Conservation (phyloP, 2,329 filamentous ascomycete species). For the Delphinella strobiligena region DNA sequence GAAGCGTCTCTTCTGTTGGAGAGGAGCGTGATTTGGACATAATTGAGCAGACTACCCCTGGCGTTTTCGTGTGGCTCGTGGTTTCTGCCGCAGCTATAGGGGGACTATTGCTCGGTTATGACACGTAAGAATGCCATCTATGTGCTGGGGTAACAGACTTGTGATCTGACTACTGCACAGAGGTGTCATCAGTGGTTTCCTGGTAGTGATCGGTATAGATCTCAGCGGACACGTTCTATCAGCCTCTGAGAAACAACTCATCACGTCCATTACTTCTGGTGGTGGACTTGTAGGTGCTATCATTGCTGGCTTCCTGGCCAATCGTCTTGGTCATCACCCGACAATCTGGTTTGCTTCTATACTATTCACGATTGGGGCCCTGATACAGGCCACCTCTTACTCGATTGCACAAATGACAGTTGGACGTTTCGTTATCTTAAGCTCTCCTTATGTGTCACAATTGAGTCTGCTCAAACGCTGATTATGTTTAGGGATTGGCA, state of each 20-base stretch:
- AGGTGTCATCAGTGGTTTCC: slow-evolving; percentile 22
- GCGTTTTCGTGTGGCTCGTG: slow-evolving; percentile 16
- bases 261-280: slow-evolving; percentile 26
- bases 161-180: slow-evolving; percentile 2
- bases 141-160: slow-evolving; percentile 19
- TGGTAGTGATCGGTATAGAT: slow-evolving; percentile 24
- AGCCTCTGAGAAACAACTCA: slow-evolving; percentile 25
- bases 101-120: slow-evolving; percentile 31
- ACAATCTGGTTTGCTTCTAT: slow-evolving; percentile 30
- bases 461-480: slow-evolving; percentile 27
- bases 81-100: slow-evolving; percentile 15
- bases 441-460: slow-evolving; percentile 16
- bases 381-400: slow-evolving; percentile 17
- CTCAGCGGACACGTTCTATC: slow-evolving; percentile 19
- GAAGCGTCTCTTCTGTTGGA: not conserved
- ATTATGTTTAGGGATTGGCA: slow-evolving; percentile 37
- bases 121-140: slow-evolving; percentile 27
- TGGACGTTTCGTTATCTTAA: slow-evolving; percentile 34
- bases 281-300: slow-evolving; percentile 27
- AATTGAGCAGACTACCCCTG: slow-evolving; percentile 13
- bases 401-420: slow-evolving; percentile 31
- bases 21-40: slow-evolving; percentile 5
- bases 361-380: slow-evolving; percentile 29
- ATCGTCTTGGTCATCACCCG: slow-evolving; percentile 28
- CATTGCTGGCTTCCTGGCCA: slow-evolving; percentile 25